Base-by-base conservation (phyloP, 306 rosid species). In the Glycine tomentella region DNA sequence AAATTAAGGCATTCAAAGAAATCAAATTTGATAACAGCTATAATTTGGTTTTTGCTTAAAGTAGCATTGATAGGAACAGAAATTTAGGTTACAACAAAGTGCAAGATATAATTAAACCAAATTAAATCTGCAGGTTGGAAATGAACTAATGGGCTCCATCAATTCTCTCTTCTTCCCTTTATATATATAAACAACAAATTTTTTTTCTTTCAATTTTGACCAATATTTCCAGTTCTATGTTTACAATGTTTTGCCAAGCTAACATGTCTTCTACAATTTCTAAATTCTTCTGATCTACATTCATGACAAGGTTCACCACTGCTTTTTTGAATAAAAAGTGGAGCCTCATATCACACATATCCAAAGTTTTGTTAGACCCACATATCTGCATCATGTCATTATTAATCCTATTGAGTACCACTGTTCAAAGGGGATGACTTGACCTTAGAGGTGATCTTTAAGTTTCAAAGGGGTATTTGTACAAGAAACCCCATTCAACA, bases 191-290 rank as follows among this genome's bases (percentile, higher is more conserved):
- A 53, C 33, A 7, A n/a, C 10, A 25, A 25, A 25, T 2, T 25
- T 25, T 25, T 25, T 25, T 25, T n/a, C n/a, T n/a, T 75, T 84
- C 8, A 56, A 75, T 31, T 75, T 75, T 70, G 33, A 55, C 62
- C 52, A 25, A 14, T 16, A 4, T 40, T 59, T 82, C 20, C 25
- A 69, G 14, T 58, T 59, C 4, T 20, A 59, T 10, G 53, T 33
- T 74, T 45, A 74, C 63, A n/a, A 31, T 49, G 38, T n/a, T 44
- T 17, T 36, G 36, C 45, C 51, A 7, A 48, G 17, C 16, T 64
- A 38, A 40, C 33, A 62, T 52, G 55, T 31, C 25, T 48, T 58
- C 56, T 14, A 13, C 48, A 34, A 36, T 20, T 56, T 11, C 2
- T 13, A 40, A 62, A 81, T 13, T 52, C 42, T 63, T 77, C 40